These are phyloP conservation scores for Saccharum officinarum DNA, from an alignment of 176 grass and related monocot genomes.

Conservation along the genomic window DNA sequence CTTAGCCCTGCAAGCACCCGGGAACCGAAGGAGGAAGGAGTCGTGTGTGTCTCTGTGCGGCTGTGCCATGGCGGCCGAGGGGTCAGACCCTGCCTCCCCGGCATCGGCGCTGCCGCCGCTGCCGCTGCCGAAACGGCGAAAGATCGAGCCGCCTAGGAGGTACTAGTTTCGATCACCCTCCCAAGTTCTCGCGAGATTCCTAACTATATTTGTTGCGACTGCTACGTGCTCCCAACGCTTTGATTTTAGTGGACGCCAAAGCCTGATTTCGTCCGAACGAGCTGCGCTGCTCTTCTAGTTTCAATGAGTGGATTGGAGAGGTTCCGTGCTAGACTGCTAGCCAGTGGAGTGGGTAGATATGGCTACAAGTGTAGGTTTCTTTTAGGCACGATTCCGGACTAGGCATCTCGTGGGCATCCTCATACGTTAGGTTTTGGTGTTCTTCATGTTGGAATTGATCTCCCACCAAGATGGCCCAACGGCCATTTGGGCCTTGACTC, in stretches of 20 bases:
- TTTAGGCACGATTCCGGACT: conserved; percentile 46
- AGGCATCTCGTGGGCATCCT: conserved; percentile 38
- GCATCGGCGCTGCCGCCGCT: conserved; percentile 20
- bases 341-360: background rate
- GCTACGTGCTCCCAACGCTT: conserved; percentile 3
- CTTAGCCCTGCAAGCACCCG: background rate
- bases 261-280: background rate
- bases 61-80: conserved; percentile 25
- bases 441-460: too few species aligned
- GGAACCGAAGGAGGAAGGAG: background rate
- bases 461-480: too few species aligned
- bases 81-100: conserved; percentile 25
- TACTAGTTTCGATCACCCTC: background rate
- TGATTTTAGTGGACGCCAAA: background rate
- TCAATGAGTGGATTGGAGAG: background rate
- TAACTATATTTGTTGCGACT: background rate
- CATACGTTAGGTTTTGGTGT: conserved; percentile 39
- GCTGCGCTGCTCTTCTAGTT: conserved; percentile 3
- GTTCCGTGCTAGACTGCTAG: background rate
- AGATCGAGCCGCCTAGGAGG: conserved; percentile 50
- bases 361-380: conserved; percentile 32
- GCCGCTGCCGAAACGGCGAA: conserved; percentile 38
- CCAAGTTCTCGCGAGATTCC: background rate
- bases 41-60: too few species aligned
- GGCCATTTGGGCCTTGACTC: too few species aligned